These are phyloP conservation scores for Amaranthus tricolor DNA, from an alignment of 179 eudicot species.

Conservation along the genomic window DNA sequence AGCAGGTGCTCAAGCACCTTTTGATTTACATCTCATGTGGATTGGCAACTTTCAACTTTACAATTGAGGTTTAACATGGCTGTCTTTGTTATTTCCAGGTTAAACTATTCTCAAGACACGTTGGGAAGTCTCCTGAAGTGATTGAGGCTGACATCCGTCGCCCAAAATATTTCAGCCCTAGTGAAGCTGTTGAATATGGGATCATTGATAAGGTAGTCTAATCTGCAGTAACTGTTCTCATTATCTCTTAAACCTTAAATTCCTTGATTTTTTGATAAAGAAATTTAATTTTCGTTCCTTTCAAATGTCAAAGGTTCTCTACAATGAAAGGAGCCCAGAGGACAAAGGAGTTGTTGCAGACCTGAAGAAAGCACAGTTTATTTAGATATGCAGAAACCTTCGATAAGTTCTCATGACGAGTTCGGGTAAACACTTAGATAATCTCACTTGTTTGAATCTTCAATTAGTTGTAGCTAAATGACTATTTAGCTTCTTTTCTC, in stretches of 20 bases:
- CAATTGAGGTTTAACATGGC: not conserved
- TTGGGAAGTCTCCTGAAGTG: conserved; percentile 68
- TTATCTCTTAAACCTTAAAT: not conserved
- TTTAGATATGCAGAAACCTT: conserved; percentile 20
- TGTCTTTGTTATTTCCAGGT: conserved; percentile 43
- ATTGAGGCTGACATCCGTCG: conserved; percentile 88
- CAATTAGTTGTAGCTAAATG: not conserved
- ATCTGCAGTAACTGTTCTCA: not conserved
- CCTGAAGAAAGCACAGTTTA: conserved; percentile 61
- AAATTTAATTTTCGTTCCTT: not conserved
- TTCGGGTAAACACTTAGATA: conserved; percentile 23
- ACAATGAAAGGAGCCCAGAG: conserved; percentile 60
- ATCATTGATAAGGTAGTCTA: conserved; percentile 81
- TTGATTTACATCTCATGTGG: not conserved
- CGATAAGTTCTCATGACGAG: conserved; percentile 3
- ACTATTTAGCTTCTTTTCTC: not conserved
- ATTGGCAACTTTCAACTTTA: not conserved
- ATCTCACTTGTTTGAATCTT: not conserved
- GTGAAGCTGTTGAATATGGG: conserved; percentile 97
- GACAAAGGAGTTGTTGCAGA: conserved; percentile 74
- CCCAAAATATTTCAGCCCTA: conserved; percentile 92
- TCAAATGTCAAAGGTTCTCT: conserved; percentile 52
- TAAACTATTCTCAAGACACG: conserved; percentile 58
- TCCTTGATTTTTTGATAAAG: not conserved
- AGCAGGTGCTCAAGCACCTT: not conserved